Conservation (phyloP, 2,329 filamentous ascomycete species). For the Cladophialophora carrionii region DNA sequence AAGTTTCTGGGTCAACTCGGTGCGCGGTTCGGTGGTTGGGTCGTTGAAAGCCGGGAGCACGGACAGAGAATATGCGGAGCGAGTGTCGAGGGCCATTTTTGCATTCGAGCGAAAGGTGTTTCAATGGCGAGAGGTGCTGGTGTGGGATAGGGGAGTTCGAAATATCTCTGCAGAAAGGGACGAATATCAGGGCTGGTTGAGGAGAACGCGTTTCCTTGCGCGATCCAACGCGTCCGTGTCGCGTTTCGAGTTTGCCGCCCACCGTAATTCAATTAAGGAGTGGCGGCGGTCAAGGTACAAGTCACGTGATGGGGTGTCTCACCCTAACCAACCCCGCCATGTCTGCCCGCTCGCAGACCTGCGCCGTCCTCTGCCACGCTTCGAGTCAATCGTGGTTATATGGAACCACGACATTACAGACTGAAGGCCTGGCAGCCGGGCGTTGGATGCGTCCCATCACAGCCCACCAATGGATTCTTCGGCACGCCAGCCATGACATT, state of each 20-base stretch:
- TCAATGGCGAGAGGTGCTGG: background rate
- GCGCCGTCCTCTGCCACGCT: too few species aligned
- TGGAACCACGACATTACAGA: too few species aligned
- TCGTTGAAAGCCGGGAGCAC: constrained; percentile 72
- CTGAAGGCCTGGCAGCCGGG: too few species aligned
- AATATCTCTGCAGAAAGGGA: background rate
- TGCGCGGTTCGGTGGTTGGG: constrained; percentile 68
- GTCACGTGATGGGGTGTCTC: background rate
- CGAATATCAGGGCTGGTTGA: background rate
- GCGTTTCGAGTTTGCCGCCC: background rate
- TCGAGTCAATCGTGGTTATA: too few species aligned
- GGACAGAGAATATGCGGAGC: constrained; percentile 82
- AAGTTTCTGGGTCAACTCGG: constrained; percentile 75
- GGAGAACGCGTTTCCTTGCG: background rate
- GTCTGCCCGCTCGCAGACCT: too few species aligned
- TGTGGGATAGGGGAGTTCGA: background rate
- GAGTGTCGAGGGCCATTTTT: constrained; percentile 69
- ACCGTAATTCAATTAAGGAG: constrained; percentile 7
- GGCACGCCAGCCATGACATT: too few species aligned
- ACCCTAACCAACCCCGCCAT: too few species aligned
- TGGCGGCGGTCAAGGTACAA: background rate
- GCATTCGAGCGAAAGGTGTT: background rate
- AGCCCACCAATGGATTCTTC: too few species aligned
- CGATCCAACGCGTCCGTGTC: background rate
- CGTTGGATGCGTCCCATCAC: too few species aligned